phyloP scores from a whole-genome alignment of 176 grass and related monocot genomes.

The Cenchrus americanus region DNA sequence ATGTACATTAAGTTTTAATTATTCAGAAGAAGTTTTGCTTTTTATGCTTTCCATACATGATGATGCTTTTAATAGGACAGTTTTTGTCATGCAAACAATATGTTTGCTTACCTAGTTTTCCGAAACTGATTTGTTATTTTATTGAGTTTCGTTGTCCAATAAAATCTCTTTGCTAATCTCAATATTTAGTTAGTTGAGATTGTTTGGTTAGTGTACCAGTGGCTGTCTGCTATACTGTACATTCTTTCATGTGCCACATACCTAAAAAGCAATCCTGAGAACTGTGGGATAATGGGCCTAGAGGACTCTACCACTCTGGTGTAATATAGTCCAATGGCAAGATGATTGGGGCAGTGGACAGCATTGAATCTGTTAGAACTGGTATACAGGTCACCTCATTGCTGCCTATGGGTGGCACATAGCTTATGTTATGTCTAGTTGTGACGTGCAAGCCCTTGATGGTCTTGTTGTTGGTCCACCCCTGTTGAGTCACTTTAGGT shows the following conservation, averaged over 20 bases:
- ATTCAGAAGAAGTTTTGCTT: neutral
- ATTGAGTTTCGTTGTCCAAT: neutral
- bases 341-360: neutral
- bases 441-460: neutral
- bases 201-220: neutral
- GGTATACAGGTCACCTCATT: neutral
- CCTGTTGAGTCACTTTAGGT: neutral
- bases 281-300: neutral
- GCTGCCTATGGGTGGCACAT: neutral
- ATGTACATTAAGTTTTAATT: slow-evolving; percentile 24
- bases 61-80: neutral
- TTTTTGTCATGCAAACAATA: neutral
- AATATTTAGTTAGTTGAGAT: slow-evolving; percentile 12
- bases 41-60: slow-evolving; percentile 12
- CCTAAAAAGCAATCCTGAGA: neutral
- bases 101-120: slow-evolving; percentile 17
- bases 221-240: slow-evolving; percentile 16
- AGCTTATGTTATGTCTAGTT: neutral
- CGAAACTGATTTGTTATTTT: slow-evolving; percentile 30
- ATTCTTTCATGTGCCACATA: neutral
- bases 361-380: neutral
- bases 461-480: neutral
- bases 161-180: neutral
- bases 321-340: too few relatives aligned
- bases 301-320: too few relatives aligned